Percentiles rank a stretch among this genome's conserved stretches.
Conservation (phyloP, 2,329 filamentous ascomycete species). For the Colletotrichum sp. region DNA sequence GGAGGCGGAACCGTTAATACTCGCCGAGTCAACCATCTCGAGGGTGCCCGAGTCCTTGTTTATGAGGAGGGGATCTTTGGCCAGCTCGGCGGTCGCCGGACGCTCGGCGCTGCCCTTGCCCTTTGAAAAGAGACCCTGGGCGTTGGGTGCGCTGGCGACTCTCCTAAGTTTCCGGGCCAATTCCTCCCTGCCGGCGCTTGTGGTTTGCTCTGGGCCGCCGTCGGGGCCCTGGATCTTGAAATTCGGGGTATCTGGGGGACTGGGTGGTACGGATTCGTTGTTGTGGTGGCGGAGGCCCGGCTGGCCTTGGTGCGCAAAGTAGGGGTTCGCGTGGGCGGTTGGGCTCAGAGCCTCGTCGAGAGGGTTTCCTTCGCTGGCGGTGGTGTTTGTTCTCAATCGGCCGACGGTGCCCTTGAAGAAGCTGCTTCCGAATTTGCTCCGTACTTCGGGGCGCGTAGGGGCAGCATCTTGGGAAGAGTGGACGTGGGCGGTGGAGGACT, state of each 20-base stretch:
- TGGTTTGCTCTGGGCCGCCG: conserved; percentile 69
- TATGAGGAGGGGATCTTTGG: conserved; percentile 77
- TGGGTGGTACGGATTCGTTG: conserved; percentile 89
- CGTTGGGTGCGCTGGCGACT: conserved; percentile 96
- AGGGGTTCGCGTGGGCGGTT: conserved; percentile 93
- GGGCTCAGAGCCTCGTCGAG: conserved; percentile 90
- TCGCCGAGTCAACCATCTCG: conserved; percentile 48
- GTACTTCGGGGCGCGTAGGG: conserved; percentile 34
- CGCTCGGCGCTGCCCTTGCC: conserved; percentile 65
- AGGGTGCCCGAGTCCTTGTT: conserved; percentile 56
- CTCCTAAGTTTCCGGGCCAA: conserved; percentile 89
- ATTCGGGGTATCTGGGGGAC: conserved; percentile 87
- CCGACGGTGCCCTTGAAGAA: conserved; percentile 88
- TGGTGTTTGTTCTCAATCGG: conserved; percentile 87
- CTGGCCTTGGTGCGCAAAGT: conserved; percentile 95
- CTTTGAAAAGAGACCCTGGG: conserved; percentile 84
- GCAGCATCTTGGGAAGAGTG: conserved; percentile 47
- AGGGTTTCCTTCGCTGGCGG: conserved; percentile 90
- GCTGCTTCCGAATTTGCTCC: conserved; percentile 79
- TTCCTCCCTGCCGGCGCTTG: conserved; percentile 88
- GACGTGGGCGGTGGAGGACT: conserved; percentile 39
- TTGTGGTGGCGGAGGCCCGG: conserved; percentile 94
- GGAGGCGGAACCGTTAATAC: conserved; percentile 37
- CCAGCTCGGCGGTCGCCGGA: conserved; percentile 84
- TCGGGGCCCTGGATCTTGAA: conserved; percentile 75